A percentile compares a stretch with the other conserved stretches of the same genome.
These are phyloP conservation scores for Solanum microdontum DNA, from an alignment of 257 asterid species.

Conservation along the genomic window DNA sequence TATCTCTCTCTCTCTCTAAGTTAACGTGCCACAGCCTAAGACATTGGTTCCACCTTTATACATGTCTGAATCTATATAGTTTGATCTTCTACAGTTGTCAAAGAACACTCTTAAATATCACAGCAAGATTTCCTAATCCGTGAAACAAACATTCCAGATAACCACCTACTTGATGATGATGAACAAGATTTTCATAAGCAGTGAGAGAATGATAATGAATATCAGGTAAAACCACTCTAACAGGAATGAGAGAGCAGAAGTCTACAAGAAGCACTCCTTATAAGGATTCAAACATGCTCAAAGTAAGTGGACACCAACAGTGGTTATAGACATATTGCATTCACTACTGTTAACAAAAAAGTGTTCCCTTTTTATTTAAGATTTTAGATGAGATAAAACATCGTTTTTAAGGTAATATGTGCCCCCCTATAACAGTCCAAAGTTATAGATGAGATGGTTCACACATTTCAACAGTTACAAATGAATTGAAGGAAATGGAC, in stretches of 20 bases:
- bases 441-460: neutral
- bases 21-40: neutral
- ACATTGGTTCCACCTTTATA: neutral
- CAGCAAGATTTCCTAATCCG: neutral
- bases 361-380: neutral
- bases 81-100: neutral
- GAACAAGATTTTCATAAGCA: neutral
- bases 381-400: neutral
- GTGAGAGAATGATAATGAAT: neutral
- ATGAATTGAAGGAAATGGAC: neutral
- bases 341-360: neutral
- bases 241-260: neutral
- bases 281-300: neutral
- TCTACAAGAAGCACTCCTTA: neutral
- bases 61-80: neutral
- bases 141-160: neutral
- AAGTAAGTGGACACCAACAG: neutral
- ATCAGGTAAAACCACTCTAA: neutral
- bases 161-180: neutral
- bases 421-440: neutral
- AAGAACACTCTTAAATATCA: neutral
- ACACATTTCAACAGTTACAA: neutral
- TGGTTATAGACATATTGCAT: neutral
- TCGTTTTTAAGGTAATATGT: neutral
- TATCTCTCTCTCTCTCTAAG: neutral